Evolutionary conservation across 768 basidiomycete genomes (phyloP), one percentile per base, ranked within the genome.

Genomic region (Calocybe gangraenosa): DNA sequence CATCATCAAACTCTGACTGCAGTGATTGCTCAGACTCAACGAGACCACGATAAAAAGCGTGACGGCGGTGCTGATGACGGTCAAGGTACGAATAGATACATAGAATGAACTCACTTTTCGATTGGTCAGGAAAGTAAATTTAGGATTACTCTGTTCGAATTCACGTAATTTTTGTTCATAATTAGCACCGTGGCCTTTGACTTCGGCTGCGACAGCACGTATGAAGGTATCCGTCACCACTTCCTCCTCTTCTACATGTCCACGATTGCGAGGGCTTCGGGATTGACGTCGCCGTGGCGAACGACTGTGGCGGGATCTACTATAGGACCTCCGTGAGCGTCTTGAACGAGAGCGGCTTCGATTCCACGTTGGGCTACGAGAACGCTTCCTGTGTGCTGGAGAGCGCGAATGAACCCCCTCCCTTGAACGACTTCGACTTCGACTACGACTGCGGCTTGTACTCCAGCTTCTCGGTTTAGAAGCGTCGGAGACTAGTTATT

Each of bases 171-270:
- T 77, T 38, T 81, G 75, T 57, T 91, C 92, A 54, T 89, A 95
- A 42, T 80, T 78, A 3, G 67, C 59, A 23, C 85, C 93, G 59
- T 92, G 87, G 1, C 87, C 84, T 56, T 81, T 82, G 9, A 96
- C 82, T 62, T 92, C 87, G 2, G 77, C 78, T 15, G 92, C 92
- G 3, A 96, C 92, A 11, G 87, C 88, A 37, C 82, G 76, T 48
- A 99, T 84, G 55, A 97, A 95, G 10, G 78, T 78, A 45, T 92
- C 87, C 4, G 87, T 88, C 13, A 91, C 84, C 14, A 77, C 74
- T 19, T 84, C 78, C 2, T 77, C 82, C 19, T 84, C 84, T 35
- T 78, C 79, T 14, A 68, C 57, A 23, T 65, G 66, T 13, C 61
- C 58, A 23, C 64, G 72, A 45, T 59, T 65, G 18, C 60, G 66